These are phyloP conservation scores for Piper betle DNA, from an alignment of 164 flowering plant genomes.

Conservation along the genomic window DNA sequence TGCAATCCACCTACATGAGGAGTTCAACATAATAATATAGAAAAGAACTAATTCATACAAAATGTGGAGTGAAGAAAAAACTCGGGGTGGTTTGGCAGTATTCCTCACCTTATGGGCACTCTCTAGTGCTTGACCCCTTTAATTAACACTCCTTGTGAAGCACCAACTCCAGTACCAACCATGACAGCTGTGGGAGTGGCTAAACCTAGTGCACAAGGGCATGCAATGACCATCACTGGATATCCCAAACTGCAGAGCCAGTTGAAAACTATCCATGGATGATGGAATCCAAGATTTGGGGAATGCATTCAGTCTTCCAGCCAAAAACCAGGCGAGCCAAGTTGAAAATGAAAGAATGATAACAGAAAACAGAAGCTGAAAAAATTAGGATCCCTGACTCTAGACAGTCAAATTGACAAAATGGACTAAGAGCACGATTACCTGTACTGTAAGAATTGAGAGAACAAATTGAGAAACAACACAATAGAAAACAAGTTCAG, in stretches of 20 bases:
- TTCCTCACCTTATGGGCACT: constrained; percentile 72
- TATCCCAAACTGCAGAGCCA: constrained; percentile 89
- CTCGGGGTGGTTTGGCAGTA: neutral
- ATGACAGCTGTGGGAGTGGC: constrained; percentile 98
- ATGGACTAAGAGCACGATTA: too few species aligned
- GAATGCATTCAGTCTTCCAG: constrained; percentile 58
- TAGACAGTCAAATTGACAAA: neutral
- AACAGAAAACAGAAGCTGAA: constrained; percentile 29
- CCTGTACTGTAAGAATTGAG: constrained; percentile 1
- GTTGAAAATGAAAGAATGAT: constrained; percentile 63
- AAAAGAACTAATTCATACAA: neutral
- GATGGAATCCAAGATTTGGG: constrained; percentile 77
- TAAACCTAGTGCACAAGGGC: constrained; percentile 94
- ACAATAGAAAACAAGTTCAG: neutral
- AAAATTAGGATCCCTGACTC: too few species aligned
- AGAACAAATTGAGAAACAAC: neutral
- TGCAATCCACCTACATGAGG: constrained; percentile 49
- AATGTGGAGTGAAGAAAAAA: neutral
- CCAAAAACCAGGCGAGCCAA: constrained; percentile 78
- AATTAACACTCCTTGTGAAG: constrained; percentile 87
- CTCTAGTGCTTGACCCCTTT: constrained; percentile 94
- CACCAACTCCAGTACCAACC: constrained; percentile 98
- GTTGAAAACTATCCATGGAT: constrained; percentile 81
- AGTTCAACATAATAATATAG: neutral
- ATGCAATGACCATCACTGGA: constrained; percentile 93